Conservation (phyloP, 2,329 filamentous ascomycete species). For the Fusarium oligoseptatum region DNA sequence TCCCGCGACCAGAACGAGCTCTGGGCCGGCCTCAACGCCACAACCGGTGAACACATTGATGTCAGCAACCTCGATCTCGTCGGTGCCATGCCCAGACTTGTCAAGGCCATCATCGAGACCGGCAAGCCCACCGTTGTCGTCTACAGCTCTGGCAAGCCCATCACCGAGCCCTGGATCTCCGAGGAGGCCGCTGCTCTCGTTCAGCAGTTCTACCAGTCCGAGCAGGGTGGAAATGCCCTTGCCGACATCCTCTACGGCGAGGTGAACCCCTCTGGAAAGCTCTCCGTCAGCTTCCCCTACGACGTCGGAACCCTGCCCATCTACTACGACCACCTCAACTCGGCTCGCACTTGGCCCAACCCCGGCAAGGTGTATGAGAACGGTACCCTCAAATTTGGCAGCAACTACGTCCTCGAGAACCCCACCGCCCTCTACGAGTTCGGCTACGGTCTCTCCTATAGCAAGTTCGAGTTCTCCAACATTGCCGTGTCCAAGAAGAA, state of each 20-base stretch:
- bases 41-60: slow-evolving; percentile 81
- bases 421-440: slow-evolving; percentile 74
- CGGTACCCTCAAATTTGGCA: slow-evolving; percentile 73
- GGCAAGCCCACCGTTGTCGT: slow-evolving; percentile 77
- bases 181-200: slow-evolving; percentile 73
- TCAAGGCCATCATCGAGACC: slow-evolving; percentile 75
- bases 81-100: slow-evolving; percentile 76
- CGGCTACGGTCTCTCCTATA: slow-evolving; percentile 76
- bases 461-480: slow-evolving; percentile 71
- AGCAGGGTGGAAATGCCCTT: slow-evolving; percentile 75
- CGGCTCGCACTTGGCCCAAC: slow-evolving; percentile 66
- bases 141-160: slow-evolving; percentile 77
- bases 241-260: slow-evolving; percentile 76
- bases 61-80: slow-evolving; percentile 73
- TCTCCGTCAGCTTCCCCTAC: slow-evolving; percentile 76
- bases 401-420: slow-evolving; percentile 73
- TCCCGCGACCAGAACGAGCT: slow-evolving; percentile 79
- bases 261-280: slow-evolving; percentile 74
- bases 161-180: slow-evolving; percentile 81
- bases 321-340: slow-evolving; percentile 81
- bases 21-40: slow-evolving; percentile 78
- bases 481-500: slow-evolving; percentile 63
- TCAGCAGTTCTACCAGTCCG: slow-evolving; percentile 81
- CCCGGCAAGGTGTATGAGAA: slow-evolving; percentile 67
- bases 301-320: slow-evolving; percentile 76